Conservation (phyloP, 768 basidiomycete species). For the Amylocystis lapponica region DNA sequence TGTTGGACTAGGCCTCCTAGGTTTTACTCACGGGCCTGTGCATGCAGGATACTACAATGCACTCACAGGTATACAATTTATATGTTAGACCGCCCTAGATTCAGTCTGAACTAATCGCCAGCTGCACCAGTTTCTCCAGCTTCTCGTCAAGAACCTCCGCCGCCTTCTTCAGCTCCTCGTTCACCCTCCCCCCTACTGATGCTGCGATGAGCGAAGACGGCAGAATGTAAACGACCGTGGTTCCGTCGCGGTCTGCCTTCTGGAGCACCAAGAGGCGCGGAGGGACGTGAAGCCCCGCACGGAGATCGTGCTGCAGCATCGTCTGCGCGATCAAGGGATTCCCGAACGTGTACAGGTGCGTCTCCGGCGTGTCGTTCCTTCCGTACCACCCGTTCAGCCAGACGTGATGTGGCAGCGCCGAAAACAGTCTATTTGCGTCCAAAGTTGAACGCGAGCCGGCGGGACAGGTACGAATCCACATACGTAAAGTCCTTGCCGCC, state of each 20-base stretch:
- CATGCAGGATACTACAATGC: too few relatives aligned
- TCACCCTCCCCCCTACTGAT: slow-evolving; percentile 24
- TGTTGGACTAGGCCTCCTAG: too few relatives aligned
- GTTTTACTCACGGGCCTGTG: too few relatives aligned
- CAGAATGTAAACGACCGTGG: slow-evolving; percentile 40
- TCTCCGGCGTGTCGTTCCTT: slow-evolving; percentile 7
- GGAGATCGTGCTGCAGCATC: slow-evolving; percentile 37
- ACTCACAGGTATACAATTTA: too few relatives aligned
- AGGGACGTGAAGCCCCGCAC: slow-evolving; percentile 38
- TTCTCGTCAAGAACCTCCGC: slow-evolving; percentile 37
- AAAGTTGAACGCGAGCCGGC: too few relatives aligned
- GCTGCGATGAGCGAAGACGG: slow-evolving; percentile 40
- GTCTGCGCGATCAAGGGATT: slow-evolving; percentile 46
- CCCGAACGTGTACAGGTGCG: slow-evolving; percentile 41
- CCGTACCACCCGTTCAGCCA: slow-evolving; percentile 9
- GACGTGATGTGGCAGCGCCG: slow-evolving; percentile 3
- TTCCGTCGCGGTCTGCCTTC: slow-evolving; percentile 32
- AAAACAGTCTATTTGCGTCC: slow-evolving; percentile 15
- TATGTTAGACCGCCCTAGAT: too few relatives aligned
- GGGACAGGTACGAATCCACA: slow-evolving; percentile 16
- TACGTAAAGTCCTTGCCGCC: slow-evolving; percentile 41
- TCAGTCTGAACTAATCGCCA: too few relatives aligned
- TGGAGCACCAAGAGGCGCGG: slow-evolving; percentile 40
- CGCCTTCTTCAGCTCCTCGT: slow-evolving; percentile 27
- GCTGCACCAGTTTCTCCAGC: slow-evolving; percentile 35